Evolutionary conservation across 768 basidiomycete species (phyloP).

Genomic region (Pulveroboletus ravenelii): DNA sequence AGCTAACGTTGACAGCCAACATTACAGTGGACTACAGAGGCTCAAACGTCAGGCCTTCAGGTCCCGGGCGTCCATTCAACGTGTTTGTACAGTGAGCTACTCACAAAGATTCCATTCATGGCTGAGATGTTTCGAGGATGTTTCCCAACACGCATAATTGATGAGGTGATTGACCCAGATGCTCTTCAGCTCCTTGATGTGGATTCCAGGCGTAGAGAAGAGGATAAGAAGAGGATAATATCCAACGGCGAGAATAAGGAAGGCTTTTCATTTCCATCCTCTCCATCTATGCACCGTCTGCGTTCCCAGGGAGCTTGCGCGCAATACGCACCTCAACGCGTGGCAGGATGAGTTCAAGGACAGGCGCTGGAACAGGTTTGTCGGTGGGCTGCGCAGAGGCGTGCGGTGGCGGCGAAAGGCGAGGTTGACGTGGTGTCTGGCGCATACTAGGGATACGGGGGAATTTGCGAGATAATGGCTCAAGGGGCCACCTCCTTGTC

Average conservation of each 20-base stretch:
- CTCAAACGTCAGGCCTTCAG: not conserved
- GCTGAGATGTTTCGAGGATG: not conserved
- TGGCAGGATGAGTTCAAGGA: no score
- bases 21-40: not conserved
- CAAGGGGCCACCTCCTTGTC: no score
- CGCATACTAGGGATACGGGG: no score
- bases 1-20: not conserved
- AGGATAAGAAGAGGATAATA: not conserved
- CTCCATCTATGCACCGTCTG: no score
- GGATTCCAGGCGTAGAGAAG: not conserved
- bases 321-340: no score
- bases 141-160: not conserved
- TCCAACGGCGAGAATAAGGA: not conserved
- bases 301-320: no score
- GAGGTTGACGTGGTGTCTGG: no score
- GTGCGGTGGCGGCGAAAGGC: no score
- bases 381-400: no score
- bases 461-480: no score
- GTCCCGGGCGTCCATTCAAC: not conserved
- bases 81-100: not conserved
- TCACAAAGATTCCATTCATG: not conserved
- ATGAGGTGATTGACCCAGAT: not conserved
- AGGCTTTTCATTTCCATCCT: not conserved
- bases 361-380: no score
- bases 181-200: not conserved